A percentile compares a stretch with the other conserved stretches of the same genome.
phyloP scores from a whole-genome alignment of 2,329 filamentous ascomycete species.

The Xylaria hypoxylon region DNA sequence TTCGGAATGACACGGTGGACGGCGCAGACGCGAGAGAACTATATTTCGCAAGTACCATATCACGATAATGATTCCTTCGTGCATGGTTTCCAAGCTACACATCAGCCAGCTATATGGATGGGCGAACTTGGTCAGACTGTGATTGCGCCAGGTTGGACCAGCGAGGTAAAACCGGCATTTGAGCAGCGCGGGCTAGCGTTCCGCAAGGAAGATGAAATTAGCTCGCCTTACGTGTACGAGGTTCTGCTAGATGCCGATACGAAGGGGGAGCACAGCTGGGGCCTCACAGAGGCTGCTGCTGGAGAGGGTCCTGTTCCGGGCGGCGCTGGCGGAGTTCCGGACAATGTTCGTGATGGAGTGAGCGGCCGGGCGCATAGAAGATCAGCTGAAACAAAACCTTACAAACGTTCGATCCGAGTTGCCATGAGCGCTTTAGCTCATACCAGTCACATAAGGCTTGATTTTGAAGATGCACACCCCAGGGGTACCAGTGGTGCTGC shows the following conservation, averaged over 20 bases:
- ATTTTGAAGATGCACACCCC: constrained; percentile 48
- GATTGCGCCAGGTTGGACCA: constrained; percentile 54
- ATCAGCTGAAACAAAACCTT: constrained; percentile 26
- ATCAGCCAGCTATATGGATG: constrained; percentile 66
- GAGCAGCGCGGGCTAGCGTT: constrained; percentile 57
- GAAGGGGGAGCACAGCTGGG: constrained; percentile 49
- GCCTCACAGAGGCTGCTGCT: constrained; percentile 51
- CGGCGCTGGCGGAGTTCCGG: constrained; percentile 54
- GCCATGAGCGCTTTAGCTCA: constrained; percentile 59
- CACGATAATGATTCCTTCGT: constrained; percentile 57
- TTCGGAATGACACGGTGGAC: constrained; percentile 66
- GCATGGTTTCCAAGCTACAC: constrained; percentile 63
- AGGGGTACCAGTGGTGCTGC: not conserved
- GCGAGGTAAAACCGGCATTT: constrained; percentile 51
- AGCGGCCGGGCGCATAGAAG: constrained; percentile 54
- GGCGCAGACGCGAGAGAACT: constrained; percentile 61
- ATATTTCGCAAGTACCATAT: constrained; percentile 62
- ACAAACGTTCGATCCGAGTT: constrained; percentile 45
- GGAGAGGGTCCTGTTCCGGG: constrained; percentile 54
- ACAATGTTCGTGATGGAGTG: constrained; percentile 53
- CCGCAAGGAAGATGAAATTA: constrained; percentile 56
- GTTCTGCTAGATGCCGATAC: constrained; percentile 56
- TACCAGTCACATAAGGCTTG: constrained; percentile 56
- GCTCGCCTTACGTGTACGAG: constrained; percentile 61
- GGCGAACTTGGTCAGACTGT: constrained; percentile 61